Base-by-base conservation (phyloP, 352 stramenopile species). In the Phytopythium aichiense region DNA sequence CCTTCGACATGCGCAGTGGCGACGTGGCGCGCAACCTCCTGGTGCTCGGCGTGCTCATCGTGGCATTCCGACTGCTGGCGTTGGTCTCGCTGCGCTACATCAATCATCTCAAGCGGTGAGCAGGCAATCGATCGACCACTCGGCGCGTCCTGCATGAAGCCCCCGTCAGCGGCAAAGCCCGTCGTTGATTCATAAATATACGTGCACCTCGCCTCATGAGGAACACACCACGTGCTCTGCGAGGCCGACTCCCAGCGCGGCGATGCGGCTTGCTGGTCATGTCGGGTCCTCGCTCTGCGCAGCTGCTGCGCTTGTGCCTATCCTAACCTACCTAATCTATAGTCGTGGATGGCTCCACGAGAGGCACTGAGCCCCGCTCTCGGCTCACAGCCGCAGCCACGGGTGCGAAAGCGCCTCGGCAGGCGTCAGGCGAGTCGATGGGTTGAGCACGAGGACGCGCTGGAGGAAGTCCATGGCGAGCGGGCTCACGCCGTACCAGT, bases 401-500 rank as follows among this genome's bases (percentile, higher is more conserved):
- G 65, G 66, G 65, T 88, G 79, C 61, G 74, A 70, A 22, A 88
- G 61, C 52, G 79, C 79, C n/a, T 86, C 77, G 45, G 74, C 58
- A 25, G 79, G 74, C 13, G 74, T 87, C 45, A 89, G 53, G 20
- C 82, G 75, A 49, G 66, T 58, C 45, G 64, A 63, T 38, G 80
- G 79, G 63, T 88, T 79, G 25, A 92, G 68, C 35, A 88, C 72
- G 50, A 92, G 75, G 20, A 92, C 69, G 43, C 76, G 72, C 53
- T 78, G 56, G 20, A 90, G 56, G 35, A 92, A 79, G 57, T 90
- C 79, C n/a, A 71, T 75, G 12, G 83, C 79, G 25, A 74, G 61
- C 23, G 72, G 67, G 42, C 81, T 89, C 48, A 92, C 75, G 58
- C 74, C 71, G n/a, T 58, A 60, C 83, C 83, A 92, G 72, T 92